A percentile compares a stretch with the other conserved stretches of the same genome.
Evolutionary conservation across 1,284 basidiomycete genomes (phyloP).

Genomic region (Microbotryum lychnidis-dioicae): DNA sequence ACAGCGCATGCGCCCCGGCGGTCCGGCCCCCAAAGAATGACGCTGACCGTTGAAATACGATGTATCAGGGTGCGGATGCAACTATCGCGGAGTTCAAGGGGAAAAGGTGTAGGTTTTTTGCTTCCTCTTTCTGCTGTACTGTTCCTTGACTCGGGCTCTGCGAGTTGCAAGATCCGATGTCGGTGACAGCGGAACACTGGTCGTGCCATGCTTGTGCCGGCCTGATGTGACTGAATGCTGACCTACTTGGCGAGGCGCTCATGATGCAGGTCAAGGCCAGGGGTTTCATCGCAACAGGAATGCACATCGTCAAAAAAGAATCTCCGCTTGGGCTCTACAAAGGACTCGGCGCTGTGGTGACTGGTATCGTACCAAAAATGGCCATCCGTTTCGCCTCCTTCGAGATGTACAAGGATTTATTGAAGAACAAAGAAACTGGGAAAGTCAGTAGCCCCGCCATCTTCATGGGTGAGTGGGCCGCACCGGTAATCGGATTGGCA

Average conservation of each 20-base stretch:
- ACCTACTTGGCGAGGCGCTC: not conserved
- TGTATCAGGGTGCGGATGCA: constrained; percentile 27
- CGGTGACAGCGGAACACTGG: not conserved
- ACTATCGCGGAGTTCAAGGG: constrained; percentile 59
- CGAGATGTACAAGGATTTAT: constrained; percentile 80
- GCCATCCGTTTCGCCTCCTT: constrained; percentile 98
- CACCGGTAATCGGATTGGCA: no score
- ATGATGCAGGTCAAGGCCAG: constrained; percentile 69
- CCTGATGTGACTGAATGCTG: not conserved
- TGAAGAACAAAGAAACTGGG: constrained; percentile 68
- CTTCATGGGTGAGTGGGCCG: constrained; percentile 47
- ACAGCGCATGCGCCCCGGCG: not conserved
- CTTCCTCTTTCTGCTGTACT: not conserved
- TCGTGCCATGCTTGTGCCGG: no score
- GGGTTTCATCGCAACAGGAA: constrained; percentile 87
- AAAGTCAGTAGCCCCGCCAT: constrained; percentile 64
- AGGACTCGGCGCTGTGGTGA: constrained; percentile 88
- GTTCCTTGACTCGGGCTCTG: not conserved
- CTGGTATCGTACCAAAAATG: constrained; percentile 99
- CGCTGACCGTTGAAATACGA: not conserved
- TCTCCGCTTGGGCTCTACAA: constrained; percentile 96
- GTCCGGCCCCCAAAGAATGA: no score
- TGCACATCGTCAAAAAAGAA: constrained; percentile 81
- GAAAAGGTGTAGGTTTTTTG: constrained; percentile 55
- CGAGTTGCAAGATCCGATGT: not conserved